Evolutionary conservation across 2,329 filamentous ascomycete species (phyloP), one percentile per base, ranked within the genome.

Genomic region (Diaporthe destruens): DNA sequence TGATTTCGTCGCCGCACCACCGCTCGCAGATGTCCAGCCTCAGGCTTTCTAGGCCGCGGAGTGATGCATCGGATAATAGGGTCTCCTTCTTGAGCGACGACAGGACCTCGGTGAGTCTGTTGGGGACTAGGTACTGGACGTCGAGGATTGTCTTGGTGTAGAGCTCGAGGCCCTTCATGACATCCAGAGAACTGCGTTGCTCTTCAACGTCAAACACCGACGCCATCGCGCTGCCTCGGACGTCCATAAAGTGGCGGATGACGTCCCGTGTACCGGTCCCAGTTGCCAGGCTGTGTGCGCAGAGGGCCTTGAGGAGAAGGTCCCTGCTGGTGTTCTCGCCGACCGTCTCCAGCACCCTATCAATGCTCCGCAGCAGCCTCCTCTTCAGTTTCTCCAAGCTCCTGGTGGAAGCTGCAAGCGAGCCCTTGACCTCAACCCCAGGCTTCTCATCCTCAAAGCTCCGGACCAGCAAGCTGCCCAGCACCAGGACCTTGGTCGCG

Each of bases 1-100:
- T 90, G 54, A 98, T 93, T 74, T 97, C 94, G 9, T 95, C 91
- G 23, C 93, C 88, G 75, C 96, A 93, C 93, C 95, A 97, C 25
- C 88, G 87, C 75, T 92, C 90, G 77, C 94, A 91, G 12, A 96
- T 83, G 78, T 98, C 94, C 34, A 98, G 84, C 47, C 93, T 89
- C 16, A 98, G 83, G 20, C 92, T 92, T 75, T 93, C 90, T 1
- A 96, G 81, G 0, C 84, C 82, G 69, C 88, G 87, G 23, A 98
- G 84, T 1, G 91, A 87, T 1, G 87, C 82, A 79, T 97, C 93
- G n/a, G 90, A 89, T 3, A 98, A 83, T 16, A 98, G 84, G 0
- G 92, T 89, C 9, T 88, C 87, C 67, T 88, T 87, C 80, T 96
- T 96, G 6, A 98, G 81, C 29, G 86, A 87, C 9, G 86, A 84